Conservation (phyloP, 495 filamentous ascomycete species). For the Talaromyces stipitatus region DNA sequence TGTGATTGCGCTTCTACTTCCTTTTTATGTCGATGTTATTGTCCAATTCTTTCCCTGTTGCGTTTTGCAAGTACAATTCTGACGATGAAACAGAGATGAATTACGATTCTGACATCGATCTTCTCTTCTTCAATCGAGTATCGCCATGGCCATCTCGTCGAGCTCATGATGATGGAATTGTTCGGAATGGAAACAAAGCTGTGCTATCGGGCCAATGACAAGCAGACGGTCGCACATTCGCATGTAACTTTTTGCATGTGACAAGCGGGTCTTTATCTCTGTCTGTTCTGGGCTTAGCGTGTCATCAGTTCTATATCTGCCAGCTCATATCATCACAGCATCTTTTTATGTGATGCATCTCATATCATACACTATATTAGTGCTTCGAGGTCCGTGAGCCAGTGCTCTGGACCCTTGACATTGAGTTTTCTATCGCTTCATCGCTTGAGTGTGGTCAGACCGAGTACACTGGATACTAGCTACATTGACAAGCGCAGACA, state of each 20-base stretch:
- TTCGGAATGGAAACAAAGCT: neutral
- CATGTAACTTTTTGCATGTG: neutral
- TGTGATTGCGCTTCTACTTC: neutral
- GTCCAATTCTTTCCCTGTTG: neutral
- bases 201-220: neutral
- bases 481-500: no score
- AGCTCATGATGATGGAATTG: no score
- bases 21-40: neutral
- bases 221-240: no score
- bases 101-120: no score
- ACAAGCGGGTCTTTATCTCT: neutral
- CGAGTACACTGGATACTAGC: neutral
- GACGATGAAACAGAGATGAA: no score
- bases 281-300: neutral
- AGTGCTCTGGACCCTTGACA: neutral
- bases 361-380: neutral
- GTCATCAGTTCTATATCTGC: neutral
- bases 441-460: neutral
- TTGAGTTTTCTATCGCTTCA: no score
- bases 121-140: neutral
- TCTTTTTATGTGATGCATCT: neutral
- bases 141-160: no score
- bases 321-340: neutral
- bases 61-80: no score
- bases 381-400: neutral